Evolutionary conservation across 306 rosid species (phyloP), one percentile per base, ranked within the genome.

Genomic region (Fragaria vesca): DNA sequence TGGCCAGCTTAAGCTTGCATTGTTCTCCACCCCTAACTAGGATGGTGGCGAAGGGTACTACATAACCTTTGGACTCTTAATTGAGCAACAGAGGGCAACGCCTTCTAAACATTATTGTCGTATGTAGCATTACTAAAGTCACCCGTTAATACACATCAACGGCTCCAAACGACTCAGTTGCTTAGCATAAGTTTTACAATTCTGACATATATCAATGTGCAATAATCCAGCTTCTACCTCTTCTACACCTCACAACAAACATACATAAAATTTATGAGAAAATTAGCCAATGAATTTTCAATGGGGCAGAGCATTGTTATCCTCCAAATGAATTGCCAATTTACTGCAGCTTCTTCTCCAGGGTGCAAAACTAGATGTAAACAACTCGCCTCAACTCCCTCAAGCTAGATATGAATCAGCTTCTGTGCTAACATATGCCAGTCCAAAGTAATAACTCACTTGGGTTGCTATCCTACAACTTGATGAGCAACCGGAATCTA

Each of bases 191-290:
- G 65, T 2, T 52, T 52, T 30, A 54, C 34, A 72, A 12, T 12
- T 2, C 46, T 43, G 46, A 1, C n/a, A 36, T 4, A 50, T 60
- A 72, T 52, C 76, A 72, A 52, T 20, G 66, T 72, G n/a, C 28
- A 16, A 52, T 51, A 71, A 51, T 72, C 58, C n/a, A 72, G 65
- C 76, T 11, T 36, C 76, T 20, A 52, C 30, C 42, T 15, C 65
- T 20, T 72, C 50, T 5, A 54, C 18, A 52, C 17, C 63, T 72
- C 66, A 52, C n/a, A 34, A 34, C 15, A 21, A n/a, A 42, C n/a
- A 0, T 18, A 20, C 76, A n/a, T 12, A 12, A 30, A 71, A 36
- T 15, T 16, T 20, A 28, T 1, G 60, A 51, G 63, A 71, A 30
- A 71, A 5, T 24, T 52, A 54, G 21, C 52, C 2, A 43, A 21